These are phyloP conservation scores for Collariella sp. DNA, from an alignment of 495 filamentous ascomycete genomes.

Conservation along the genomic window DNA sequence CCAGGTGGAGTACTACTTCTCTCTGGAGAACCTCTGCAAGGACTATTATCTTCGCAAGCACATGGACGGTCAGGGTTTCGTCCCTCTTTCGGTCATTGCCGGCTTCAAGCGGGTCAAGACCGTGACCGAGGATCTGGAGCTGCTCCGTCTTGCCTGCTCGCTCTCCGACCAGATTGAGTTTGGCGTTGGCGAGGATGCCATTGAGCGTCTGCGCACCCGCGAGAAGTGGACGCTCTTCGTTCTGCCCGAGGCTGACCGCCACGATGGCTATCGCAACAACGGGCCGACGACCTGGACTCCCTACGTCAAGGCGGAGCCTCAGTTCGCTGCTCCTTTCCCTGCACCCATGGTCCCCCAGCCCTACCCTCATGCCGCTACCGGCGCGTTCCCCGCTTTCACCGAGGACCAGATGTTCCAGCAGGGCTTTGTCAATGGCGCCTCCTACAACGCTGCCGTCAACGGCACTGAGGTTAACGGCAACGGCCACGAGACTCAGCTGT, in stretches of 20 bases:
- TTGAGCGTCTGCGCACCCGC: constrained; percentile 68
- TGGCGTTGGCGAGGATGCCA: constrained; percentile 57
- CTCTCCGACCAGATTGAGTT: constrained; percentile 63
- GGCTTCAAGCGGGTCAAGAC: constrained; percentile 75
- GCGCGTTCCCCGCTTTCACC: constrained; percentile 13
- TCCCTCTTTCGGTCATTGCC: constrained; percentile 67
- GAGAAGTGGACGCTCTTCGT: constrained; percentile 83
- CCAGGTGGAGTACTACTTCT: constrained; percentile 96
- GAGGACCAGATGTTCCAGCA: constrained; percentile 21
- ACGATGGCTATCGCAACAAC: constrained; percentile 32
- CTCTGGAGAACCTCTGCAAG: constrained; percentile 91
- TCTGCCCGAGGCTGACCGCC: constrained; percentile 47
- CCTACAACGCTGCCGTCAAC: constrained; percentile 28
- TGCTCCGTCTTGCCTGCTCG: constrained; percentile 65
- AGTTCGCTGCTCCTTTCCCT: constrained; percentile 12
- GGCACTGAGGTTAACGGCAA: constrained; percentile 39
- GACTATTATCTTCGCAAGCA: constrained; percentile 79
- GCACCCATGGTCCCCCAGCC: constrained; percentile 7
- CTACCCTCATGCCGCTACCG: constrained; percentile 5
- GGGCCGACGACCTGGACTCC: constrained; percentile 27
- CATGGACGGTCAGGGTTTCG: constrained; percentile 93
- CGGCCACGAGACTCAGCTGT: constrained; percentile 50
- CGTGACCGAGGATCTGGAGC: constrained; percentile 54
- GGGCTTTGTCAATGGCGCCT: constrained; percentile 29
- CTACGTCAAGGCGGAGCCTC: neutral